Conservation (phyloP, 208 protist genomes). For the Trichomonas gallinae region DNA sequence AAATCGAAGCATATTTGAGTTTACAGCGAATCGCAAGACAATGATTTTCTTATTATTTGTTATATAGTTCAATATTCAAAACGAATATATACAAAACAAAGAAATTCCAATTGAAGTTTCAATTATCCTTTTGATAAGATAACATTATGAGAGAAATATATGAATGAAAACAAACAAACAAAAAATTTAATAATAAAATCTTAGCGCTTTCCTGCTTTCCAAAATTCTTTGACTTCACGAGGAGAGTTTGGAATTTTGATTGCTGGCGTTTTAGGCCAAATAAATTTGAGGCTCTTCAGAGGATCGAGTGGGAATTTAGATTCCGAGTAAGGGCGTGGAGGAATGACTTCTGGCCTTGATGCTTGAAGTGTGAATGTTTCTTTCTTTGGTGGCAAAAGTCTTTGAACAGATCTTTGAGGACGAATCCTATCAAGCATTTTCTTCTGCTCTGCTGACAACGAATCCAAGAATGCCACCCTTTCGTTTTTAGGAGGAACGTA, state of each 20-base stretch:
- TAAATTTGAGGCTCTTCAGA: not conserved
- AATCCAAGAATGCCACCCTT: not conserved
- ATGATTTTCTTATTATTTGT: too few species aligned
- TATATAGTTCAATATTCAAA: too few species aligned
- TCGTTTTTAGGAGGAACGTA: not conserved
- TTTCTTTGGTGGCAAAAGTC: not conserved
- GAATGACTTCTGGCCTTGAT: not conserved
- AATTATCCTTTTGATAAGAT: too few species aligned
- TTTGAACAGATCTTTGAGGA: not conserved
- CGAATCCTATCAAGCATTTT: not conserved
- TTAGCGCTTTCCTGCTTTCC: not conserved
- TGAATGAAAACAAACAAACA: too few species aligned
- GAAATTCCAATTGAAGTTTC: too few species aligned
- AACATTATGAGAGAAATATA: too few species aligned
- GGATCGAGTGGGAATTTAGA: not conserved
- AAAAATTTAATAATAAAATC: too few species aligned
- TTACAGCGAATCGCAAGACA: too few species aligned
- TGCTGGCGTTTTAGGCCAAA: not conserved
- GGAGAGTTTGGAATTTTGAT: not conserved
- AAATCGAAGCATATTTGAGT: too few species aligned
- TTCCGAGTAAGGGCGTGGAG: not conserved
- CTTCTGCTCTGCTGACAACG: not conserved
- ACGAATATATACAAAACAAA: too few species aligned
- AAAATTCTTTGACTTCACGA: not conserved
- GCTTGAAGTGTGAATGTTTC: not conserved